phyloP scores from a whole-genome alignment of 2,329 filamentous ascomycete species.

The Trichoderma lentiforme region DNA sequence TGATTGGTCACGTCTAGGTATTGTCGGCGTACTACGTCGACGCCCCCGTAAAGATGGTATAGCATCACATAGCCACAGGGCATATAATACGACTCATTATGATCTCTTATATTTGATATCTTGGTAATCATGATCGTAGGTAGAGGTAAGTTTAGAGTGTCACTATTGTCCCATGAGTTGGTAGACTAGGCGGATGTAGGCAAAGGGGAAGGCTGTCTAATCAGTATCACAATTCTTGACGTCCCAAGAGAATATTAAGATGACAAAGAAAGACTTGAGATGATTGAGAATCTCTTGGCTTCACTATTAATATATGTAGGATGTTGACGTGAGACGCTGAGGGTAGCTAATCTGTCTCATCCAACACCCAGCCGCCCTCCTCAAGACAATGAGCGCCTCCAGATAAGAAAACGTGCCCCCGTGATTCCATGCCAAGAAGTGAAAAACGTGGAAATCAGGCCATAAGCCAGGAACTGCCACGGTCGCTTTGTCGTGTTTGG shows the following conservation, averaged over 20 bases:
- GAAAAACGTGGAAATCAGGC: constrained; percentile 26
- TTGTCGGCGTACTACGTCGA: background rate
- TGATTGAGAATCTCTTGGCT: background rate
- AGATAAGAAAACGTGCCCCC: background rate
- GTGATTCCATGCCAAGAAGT: background rate
- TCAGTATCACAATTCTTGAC: background rate
- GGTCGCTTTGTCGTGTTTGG: constrained; percentile 17
- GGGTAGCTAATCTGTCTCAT: background rate
- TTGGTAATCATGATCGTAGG: background rate
- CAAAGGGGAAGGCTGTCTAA: rapidly evolving
- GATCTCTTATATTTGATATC: background rate
- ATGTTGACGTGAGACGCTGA: background rate
- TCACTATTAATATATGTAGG: background rate
- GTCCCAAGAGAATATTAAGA: rapidly evolving
- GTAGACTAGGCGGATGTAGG: background rate
- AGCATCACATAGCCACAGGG: background rate
- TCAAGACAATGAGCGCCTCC: background rate
- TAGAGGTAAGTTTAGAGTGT: background rate
- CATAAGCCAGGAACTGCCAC: constrained; percentile 17
- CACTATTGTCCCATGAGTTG: background rate
- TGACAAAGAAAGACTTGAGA: background rate
- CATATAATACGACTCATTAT: background rate
- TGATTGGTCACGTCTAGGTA: background rate
- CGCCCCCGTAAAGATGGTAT: background rate
- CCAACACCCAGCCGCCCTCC: background rate